Evolutionary conservation across 192 early-diverging fungal genomes (phyloP), one percentile per base, ranked within the genome.

Genomic region (Pilaira anomala): DNA sequence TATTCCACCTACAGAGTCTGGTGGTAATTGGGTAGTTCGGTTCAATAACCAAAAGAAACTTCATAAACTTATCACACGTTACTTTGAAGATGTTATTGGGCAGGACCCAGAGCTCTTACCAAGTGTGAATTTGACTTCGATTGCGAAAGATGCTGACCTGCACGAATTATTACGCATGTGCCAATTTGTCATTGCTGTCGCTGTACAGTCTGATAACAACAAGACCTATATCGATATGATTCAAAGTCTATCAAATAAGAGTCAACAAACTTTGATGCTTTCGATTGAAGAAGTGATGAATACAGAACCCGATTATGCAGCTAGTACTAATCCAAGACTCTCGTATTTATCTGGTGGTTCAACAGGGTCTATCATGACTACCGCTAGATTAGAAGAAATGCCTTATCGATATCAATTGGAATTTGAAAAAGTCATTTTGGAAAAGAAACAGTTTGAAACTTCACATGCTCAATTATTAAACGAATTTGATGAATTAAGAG

Each of bases 21-120:
- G 85, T 57, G 87, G 89, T 76, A 96, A 93, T 79, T 99, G 97
- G 97, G 93, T 99, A 3, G 68, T 93, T 33, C 91, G 89, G 64
- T 88, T 94, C 74, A 98, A 96, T 76, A 92, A 92, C 57, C 85
- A 97, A 14, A 96, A 96, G 69, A 91, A 88, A 71, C 80, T 96
- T 18, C 84, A 95, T 80, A 90, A 89, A 60, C 82, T 96, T 6
- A 74, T 97, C 22, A 87, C 83, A 4, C 77, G 84, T 18, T 96
- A 92, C 75, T 93, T 93, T 57, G 93, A 96, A 28, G 93, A 97
- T 36, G 85, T 92, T 7, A 76, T 94, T 13, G 85, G 87, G 51
- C 89, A 91, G 58, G 60, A 69, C 52, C 80, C 82, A 36, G 77
- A 80, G 24, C 67, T 93, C 4, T 84, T 82, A 30, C 80, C 83